phyloP scores from a whole-genome alignment of 768 basidiomycete genomes.

The Cystofilobasidium bisporidii region DNA sequence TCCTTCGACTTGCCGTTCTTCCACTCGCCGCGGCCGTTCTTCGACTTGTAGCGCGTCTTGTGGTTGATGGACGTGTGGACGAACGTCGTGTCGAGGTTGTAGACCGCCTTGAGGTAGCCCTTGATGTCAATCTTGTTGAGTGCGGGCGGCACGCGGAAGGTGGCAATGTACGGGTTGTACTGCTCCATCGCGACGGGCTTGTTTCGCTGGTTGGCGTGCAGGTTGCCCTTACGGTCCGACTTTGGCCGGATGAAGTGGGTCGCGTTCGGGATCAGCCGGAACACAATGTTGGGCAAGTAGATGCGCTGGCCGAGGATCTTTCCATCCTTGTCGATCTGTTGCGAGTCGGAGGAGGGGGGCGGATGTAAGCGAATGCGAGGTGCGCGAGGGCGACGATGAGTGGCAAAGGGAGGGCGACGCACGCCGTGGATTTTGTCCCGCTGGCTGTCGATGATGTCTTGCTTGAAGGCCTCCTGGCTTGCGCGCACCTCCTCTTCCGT shows the following conservation, averaged over 20 bases:
- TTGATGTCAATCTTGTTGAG: conserved; percentile 89
- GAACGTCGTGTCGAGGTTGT: conserved; percentile 80
- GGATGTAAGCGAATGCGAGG: too few species aligned
- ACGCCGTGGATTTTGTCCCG: background rate
- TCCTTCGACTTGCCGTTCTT: conserved; percentile 31
- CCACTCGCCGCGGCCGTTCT: conserved; percentile 33
- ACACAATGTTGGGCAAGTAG: conserved; percentile 79
- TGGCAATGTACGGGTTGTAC: conserved; percentile 91
- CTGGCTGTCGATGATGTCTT: background rate
- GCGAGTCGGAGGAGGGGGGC: too few species aligned
- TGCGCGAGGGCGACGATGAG: background rate
- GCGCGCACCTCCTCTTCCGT: conserved; percentile 17
- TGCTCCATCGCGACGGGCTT: conserved; percentile 43
- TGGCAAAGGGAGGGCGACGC: background rate
- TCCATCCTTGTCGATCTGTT: background rate
- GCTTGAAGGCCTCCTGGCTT: conserved; percentile 1
- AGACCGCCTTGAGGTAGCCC: conserved; percentile 71
- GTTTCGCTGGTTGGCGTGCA: background rate
- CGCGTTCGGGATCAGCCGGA: conserved; percentile 72
- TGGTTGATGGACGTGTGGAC: conserved; percentile 65
- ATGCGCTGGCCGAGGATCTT: conserved; percentile 59
- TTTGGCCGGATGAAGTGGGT: conserved; percentile 45
- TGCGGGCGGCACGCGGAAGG: conserved; percentile 74
- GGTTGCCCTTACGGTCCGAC: background rate
- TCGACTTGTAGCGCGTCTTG: conserved; percentile 50